Conservation (phyloP, 1,284 basidiomycete species). For the Moesziomyces sp. region DNA sequence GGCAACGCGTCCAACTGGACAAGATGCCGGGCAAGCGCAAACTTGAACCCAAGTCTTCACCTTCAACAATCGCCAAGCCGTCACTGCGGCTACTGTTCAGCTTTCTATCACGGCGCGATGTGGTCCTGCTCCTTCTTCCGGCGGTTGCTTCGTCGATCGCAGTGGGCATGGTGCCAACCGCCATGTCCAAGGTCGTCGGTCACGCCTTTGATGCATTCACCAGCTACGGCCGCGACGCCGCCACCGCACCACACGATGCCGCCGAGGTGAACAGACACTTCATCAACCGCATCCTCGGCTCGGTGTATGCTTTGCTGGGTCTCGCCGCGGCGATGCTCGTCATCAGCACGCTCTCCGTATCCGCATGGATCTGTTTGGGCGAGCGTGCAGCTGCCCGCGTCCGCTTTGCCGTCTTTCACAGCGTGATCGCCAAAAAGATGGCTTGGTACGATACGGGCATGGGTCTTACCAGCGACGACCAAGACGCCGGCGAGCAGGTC, state of each 20-base stretch:
- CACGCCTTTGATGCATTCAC: conserved; percentile 84
- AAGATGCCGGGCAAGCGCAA: neutral
- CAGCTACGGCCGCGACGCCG: conserved; percentile 68
- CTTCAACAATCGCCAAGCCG: conserved; percentile 15
- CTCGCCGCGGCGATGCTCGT: conserved; percentile 78
- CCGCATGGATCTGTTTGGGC: conserved; percentile 87
- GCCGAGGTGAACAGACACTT: conserved; percentile 72
- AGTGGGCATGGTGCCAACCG: conserved; percentile 83
- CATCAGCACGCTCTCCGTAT: conserved; percentile 79
- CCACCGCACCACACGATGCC: conserved; percentile 69
- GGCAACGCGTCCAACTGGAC: no score
- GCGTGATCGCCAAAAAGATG: conserved; percentile 80
- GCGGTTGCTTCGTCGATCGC: conserved; percentile 77
- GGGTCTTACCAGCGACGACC: conserved; percentile 9
- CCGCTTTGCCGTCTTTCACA: conserved; percentile 77
- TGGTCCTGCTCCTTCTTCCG: conserved; percentile 72
- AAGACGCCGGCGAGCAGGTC: conserved; percentile 48
- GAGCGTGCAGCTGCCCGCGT: conserved; percentile 81
- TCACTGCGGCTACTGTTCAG: conserved; percentile 52
- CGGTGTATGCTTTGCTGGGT: conserved; percentile 75
- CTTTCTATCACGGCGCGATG: conserved; percentile 43
- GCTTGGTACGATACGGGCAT: conserved; percentile 67
- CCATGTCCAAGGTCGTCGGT: conserved; percentile 92
- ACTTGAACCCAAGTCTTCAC: neutral
- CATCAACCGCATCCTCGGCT: conserved; percentile 72